These are phyloP conservation scores for Magnaporthales sp. DNA, from an alignment of 2,329 filamentous ascomycete genomes.

Conservation along the genomic window DNA sequence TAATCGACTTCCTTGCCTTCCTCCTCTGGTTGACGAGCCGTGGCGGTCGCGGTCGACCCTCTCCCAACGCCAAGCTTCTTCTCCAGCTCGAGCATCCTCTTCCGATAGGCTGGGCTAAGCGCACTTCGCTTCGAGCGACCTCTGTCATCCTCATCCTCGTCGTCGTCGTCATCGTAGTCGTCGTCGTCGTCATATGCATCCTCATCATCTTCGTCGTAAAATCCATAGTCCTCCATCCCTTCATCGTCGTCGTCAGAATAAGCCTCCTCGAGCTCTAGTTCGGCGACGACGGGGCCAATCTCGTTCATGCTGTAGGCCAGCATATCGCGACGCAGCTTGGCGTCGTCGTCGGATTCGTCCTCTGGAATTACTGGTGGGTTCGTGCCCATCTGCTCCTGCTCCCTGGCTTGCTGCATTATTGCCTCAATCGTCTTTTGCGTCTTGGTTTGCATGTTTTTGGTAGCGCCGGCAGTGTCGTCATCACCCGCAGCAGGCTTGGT, in stretches of 20 bases:
- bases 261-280: constrained; percentile 73
- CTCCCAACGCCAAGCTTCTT: constrained; percentile 58
- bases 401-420: constrained; percentile 47
- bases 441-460: constrained; percentile 7
- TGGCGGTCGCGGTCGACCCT: constrained; percentile 18
- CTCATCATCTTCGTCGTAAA: constrained; percentile 41
- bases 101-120: constrained; percentile 66
- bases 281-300: constrained; percentile 84
- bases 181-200: constrained; percentile 32
- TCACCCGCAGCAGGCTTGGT: constrained; percentile 37
- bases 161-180: constrained; percentile 43
- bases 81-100: constrained; percentile 80
- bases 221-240: constrained; percentile 51
- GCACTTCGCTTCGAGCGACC: constrained; percentile 60
- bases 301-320: constrained; percentile 82
- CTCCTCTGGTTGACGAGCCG: not conserved
- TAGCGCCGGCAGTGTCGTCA: constrained; percentile 23
- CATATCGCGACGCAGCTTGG: constrained; percentile 77
- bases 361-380: constrained; percentile 54
- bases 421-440: constrained; percentile 34
- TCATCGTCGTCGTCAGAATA: constrained; percentile 44
- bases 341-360: constrained; percentile 73
- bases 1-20: not conserved
- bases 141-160: constrained; percentile 62
- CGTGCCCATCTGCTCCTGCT: constrained; percentile 38